A percentile compares a stretch with the other conserved stretches of the same genome.
Conservation (phyloP, 2,329 filamentous ascomycete genomes). For the Cladophialophora bantiana region DNA sequence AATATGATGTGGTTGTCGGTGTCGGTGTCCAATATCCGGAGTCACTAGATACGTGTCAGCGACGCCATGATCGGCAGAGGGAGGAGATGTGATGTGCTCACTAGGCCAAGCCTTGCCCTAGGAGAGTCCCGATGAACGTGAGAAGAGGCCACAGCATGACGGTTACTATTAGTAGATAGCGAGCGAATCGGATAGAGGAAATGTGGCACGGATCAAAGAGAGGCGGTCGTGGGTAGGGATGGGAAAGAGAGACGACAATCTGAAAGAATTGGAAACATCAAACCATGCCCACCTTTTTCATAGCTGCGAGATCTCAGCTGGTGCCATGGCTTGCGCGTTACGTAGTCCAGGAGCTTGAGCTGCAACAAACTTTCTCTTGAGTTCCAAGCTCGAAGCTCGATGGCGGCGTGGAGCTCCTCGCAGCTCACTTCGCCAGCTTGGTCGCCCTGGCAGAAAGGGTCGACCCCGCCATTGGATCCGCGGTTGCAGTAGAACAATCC, state of each 20-base stretch:
- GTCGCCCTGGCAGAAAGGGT: neutral
- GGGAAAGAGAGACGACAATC: slow-evolving; percentile 1
- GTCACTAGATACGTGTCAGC: slow-evolving; percentile 23
- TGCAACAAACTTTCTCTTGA: slow-evolving; percentile 4
- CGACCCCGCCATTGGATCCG: slow-evolving; percentile 16
- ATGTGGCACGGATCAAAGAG: neutral
- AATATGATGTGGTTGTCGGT: slow-evolving; percentile 37
- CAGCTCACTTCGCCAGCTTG: neutral
- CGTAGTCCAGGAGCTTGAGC: slow-evolving; percentile 11
- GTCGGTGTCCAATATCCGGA: slow-evolving; percentile 35
- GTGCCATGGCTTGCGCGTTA: slow-evolving; percentile 9
- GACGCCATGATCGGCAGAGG: neutral
- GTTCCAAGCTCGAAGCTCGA: slow-evolving; percentile 9
- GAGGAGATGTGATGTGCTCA: slow-evolving; percentile 10
- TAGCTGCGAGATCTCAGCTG: neutral
- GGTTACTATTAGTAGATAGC: slow-evolving; percentile 6
- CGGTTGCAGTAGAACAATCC: neutral
- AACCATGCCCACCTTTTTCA: slow-evolving; percentile 8
- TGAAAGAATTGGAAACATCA: neutral
- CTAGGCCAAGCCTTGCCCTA: slow-evolving; percentile 21
- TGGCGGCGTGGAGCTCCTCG: neutral
- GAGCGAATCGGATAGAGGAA: slow-evolving; percentile 3
- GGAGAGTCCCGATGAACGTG: slow-evolving; percentile 18
- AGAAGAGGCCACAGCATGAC: slow-evolving; percentile 6
- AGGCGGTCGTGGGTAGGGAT: neutral